A percentile compares a stretch with the other conserved stretches of the same genome.
These are phyloP conservation scores for Botryotinia calthae DNA, from an alignment of 2,329 filamentous ascomycete species.

Conservation along the genomic window DNA sequence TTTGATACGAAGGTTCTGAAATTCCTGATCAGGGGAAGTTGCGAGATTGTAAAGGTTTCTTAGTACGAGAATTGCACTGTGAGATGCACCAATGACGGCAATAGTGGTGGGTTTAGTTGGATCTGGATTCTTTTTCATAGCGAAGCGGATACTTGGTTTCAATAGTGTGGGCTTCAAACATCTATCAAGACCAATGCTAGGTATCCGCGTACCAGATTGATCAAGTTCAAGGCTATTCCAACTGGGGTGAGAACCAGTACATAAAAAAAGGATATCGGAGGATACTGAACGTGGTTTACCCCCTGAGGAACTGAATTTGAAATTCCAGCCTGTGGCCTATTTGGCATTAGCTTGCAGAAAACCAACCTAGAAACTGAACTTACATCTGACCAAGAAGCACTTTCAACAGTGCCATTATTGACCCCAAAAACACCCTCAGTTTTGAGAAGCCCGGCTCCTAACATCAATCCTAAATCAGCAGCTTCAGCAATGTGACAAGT, in stretches of 20 bases:
- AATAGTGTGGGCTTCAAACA: neutral
- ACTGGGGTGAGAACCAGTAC: slow-evolving; percentile 54
- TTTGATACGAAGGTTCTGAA: slow-evolving; percentile 51
- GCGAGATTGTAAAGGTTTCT: slow-evolving; percentile 56
- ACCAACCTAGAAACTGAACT: slow-evolving; percentile 20
- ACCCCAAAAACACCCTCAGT: slow-evolving; percentile 43
- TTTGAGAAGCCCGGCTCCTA: slow-evolving; percentile 45
- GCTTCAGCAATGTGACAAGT: slow-evolving; percentile 57
- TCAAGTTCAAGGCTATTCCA: slow-evolving; percentile 44
- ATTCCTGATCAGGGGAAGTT: neutral
- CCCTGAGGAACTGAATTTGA: slow-evolving; percentile 34
- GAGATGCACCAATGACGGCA: slow-evolving; percentile 60
- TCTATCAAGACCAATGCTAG: neutral
- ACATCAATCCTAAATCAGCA: slow-evolving; percentile 51
- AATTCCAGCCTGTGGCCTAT: slow-evolving; percentile 39
- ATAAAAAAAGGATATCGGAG: slow-evolving; percentile 48
- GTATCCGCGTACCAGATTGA: slow-evolving; percentile 38
- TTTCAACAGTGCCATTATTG: slow-evolving; percentile 40
- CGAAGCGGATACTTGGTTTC: neutral
- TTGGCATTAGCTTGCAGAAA: slow-evolving; percentile 17
- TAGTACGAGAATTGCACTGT: slow-evolving; percentile 61
- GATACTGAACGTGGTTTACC: slow-evolving; percentile 22
- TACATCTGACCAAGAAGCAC: slow-evolving; percentile 43
- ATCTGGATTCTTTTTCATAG: neutral
- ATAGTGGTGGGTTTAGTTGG: slow-evolving; percentile 41